Conservation (phyloP, 164 flowering plant genomes). For the Buxus sempervirens region DNA sequence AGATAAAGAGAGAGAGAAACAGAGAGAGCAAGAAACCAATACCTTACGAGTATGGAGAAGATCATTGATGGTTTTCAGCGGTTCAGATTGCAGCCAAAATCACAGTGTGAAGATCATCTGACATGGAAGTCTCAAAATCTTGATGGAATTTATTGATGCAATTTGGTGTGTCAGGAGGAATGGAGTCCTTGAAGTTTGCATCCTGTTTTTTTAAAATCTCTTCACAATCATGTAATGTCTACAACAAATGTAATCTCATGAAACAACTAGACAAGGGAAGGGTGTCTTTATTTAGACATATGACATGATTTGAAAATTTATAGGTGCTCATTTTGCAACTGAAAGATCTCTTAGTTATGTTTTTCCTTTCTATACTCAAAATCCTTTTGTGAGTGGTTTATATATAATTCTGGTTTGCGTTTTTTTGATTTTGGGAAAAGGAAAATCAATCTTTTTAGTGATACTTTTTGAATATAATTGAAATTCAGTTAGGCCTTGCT, state of each 20-base stretch:
- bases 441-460: no score
- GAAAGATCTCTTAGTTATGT: no score
- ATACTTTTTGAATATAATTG: no score
- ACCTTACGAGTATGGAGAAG: slow-evolving; percentile 90
- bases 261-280: slow-evolving; percentile 1
- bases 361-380: no score
- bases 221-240: slow-evolving; percentile 81
- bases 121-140: slow-evolving; percentile 65
- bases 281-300: background rate
- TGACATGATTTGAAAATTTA: no score
- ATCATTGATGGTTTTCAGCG: slow-evolving; percentile 81
- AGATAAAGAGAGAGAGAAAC: background rate
- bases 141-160: slow-evolving; percentile 50
- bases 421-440: no score
- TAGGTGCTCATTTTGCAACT: no score
- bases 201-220: slow-evolving; percentile 37
- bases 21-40: no score
- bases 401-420: no score
- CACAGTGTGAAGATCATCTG: slow-evolving; percentile 89
- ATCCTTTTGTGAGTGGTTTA: no score
- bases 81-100: slow-evolving; percentile 79
- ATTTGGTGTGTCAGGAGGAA: slow-evolving; percentile 43
- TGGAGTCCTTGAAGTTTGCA: slow-evolving; percentile 27
- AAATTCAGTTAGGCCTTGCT: no score
- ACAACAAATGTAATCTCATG: slow-evolving; percentile 29